Percentiles rank a stretch among this genome's conserved stretches.
Conservation (phyloP, 2,329 filamentous ascomycete species). For the Nemania abortiva region DNA sequence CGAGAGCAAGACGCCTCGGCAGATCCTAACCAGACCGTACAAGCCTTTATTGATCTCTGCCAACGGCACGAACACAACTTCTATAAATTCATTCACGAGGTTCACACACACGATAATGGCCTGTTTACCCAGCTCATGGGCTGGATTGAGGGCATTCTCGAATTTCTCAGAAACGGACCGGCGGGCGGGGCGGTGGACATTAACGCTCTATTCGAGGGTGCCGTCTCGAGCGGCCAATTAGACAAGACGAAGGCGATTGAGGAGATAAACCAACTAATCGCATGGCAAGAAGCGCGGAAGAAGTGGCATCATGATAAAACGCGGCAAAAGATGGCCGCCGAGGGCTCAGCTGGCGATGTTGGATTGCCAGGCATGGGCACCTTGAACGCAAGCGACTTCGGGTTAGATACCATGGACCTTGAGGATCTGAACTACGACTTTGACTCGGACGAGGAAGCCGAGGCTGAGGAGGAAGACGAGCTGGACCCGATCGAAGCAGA, state of each 20-base stretch:
- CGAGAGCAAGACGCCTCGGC: slow-evolving; percentile 85
- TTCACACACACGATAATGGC: slow-evolving; percentile 95
- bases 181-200: slow-evolving; percentile 89
- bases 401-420: slow-evolving; percentile 86
- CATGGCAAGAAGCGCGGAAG: slow-evolving; percentile 95
- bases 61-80: slow-evolving; percentile 95
- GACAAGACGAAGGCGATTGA: slow-evolving; percentile 77
- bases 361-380: slow-evolving; percentile 64
- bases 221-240: slow-evolving; percentile 73
- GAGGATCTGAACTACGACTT: slow-evolving; percentile 88
- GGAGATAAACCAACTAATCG: slow-evolving; percentile 88
- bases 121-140: slow-evolving; percentile 96
- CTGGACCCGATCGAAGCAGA: slow-evolving; percentile 90
- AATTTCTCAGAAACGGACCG: slow-evolving; percentile 90
- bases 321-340: slow-evolving; percentile 97
- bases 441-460: slow-evolving; percentile 72
- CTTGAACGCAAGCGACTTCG: slow-evolving; percentile 89
- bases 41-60: slow-evolving; percentile 97
- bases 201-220: slow-evolving; percentile 90
- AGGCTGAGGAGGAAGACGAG: slow-evolving; percentile 80
- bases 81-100: slow-evolving; percentile 99
- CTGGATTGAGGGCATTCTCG: slow-evolving; percentile 95
- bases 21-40: slow-evolving; percentile 97
- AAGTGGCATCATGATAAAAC: slow-evolving; percentile 99
- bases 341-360: slow-evolving; percentile 66